Evolutionary conservation across 2,329 filamentous ascomycete species (phyloP), one percentile per base, ranked within the genome.

Genomic region (Scedosporium apiospermum): DNA sequence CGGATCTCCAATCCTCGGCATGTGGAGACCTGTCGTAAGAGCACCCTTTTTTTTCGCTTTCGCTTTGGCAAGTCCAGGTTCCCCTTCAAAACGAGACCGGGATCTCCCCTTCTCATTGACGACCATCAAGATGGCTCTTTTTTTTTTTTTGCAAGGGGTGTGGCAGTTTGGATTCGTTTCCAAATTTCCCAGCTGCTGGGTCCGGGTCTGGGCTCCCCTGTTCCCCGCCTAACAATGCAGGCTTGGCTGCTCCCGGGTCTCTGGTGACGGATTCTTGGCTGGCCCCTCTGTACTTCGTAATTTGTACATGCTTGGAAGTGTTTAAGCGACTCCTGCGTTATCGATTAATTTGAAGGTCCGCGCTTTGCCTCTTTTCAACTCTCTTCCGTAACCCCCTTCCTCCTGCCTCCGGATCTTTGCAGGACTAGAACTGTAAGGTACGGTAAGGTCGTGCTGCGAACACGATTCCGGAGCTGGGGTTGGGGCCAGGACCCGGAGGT

Each of bases 101-200:
- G 34, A 38, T 38, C 34, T 38, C 34, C 34, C 34, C 34, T 38
- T 38, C 34, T 38, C 34, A 14, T 38, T 34, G 30, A 38, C 34
- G 12, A 1, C 34, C 34, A 38, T 38, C 34, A 38, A 38, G 34
- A 38, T 12, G 34, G 34, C 34, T 6, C 21, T 23, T 30, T 16
- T 49, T 23, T 30, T 16, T 49, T 49, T 49, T 49, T 21, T n/a
- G 51, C 51, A 55, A 55, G 51, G 49, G 51, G 51, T 14, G 51
- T 55, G n/a, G 51, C 6, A 55, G 12, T 14, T 14, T 26, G 21
- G 1, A 55, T 26, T 55, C 51, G 51, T 55, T 55, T 23, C 51
- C 51, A 55, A 38, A 55, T 55, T 55, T 55, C 51, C 49, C 51
- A 55, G 51, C 51, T 10, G 51, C 51, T 55, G 51, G 51, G 51